These are phyloP conservation scores for Aspergillus ostianus DNA, from an alignment of 495 filamentous ascomycete species.

Conservation along the genomic window DNA sequence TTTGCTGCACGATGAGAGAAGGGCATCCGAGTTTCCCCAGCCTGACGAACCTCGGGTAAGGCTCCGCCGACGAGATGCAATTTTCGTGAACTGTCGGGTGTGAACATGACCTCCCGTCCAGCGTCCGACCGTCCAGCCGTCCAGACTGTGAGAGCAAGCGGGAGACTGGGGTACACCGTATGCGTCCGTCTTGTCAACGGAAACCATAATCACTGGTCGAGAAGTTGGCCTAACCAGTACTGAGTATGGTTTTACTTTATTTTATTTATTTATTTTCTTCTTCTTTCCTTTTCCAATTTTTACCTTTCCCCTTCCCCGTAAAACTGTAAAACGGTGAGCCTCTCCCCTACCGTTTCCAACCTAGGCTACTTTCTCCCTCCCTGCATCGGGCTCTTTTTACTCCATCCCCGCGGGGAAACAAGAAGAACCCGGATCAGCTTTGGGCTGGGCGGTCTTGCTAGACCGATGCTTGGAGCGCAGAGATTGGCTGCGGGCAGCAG, in stretches of 20 bases:
- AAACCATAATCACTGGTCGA: too few relatives aligned
- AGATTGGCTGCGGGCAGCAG: slow-evolving; percentile 15
- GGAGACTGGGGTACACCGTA: too few relatives aligned
- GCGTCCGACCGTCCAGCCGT: too few relatives aligned
- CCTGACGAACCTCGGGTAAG: not conserved
- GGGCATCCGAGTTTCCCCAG: not conserved
- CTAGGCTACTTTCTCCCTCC: slow-evolving; percentile 1
- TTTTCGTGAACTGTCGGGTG: not conserved
- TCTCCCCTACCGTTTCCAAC: not conserved
- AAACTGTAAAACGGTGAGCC: not conserved
- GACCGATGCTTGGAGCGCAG: not conserved
- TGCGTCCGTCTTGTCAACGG: too few relatives aligned
- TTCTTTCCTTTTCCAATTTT: not conserved
- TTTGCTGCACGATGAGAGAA: not conserved
- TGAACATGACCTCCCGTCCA: not conserved
- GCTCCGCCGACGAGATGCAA: not conserved
- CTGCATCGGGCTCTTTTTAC: slow-evolving; percentile 14
- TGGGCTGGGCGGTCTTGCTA: not conserved
- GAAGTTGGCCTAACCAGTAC: not conserved
- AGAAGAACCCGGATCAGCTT: not conserved
- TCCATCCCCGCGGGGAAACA: slow-evolving; percentile 20
- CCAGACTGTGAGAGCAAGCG: too few relatives aligned
- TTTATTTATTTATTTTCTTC: slow-evolving; percentile 1
- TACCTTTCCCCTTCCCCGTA: not conserved
- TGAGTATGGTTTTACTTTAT: not conserved